Conservation (phyloP, 768 basidiomycete species). For the Kwoniella pini region DNA sequence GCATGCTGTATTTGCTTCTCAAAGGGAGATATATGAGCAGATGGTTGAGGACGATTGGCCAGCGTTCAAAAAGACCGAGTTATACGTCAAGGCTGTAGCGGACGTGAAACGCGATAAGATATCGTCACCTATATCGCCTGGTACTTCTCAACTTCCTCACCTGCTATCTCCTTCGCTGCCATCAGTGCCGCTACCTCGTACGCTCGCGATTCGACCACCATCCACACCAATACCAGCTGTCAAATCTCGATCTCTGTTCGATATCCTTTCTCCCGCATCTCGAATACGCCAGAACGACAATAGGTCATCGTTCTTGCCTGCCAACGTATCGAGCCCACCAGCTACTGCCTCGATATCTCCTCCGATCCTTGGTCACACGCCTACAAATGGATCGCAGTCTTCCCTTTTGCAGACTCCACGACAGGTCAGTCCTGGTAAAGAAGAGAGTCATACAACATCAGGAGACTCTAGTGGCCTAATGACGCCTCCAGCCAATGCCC, state of each 20-base stretch:
- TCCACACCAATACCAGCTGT: too few species aligned
- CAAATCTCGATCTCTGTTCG: too few species aligned
- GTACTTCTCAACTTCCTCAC: background rate
- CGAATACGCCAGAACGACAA: too few species aligned
- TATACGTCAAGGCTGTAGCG: constrained; percentile 86
- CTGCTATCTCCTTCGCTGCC: background rate
- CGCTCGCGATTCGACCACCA: background rate
- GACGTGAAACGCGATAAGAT: constrained; percentile 50
- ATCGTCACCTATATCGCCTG: background rate
- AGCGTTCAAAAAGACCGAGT: constrained; percentile 79
- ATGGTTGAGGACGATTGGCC: constrained; percentile 89
- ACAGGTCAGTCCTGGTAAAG: constrained; percentile 9
- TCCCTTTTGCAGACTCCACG: background rate
- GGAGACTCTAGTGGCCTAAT: constrained; percentile 1
- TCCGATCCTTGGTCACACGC: too few species aligned
- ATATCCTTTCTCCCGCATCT: too few species aligned
- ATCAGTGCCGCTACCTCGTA: background rate
- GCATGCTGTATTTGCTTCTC: constrained; percentile 74
- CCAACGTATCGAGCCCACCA: too few species aligned
- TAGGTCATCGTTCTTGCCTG: too few species aligned
- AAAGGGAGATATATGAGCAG: constrained; percentile 77
- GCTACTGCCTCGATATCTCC: too few species aligned
- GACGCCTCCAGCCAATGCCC: constrained; percentile 22
- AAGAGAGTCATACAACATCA: background rate
- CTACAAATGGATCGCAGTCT: too few species aligned